Evolutionary conservation across 148 eudicot species (phyloP), one percentile per base, ranked within the genome.

Genomic region (Vaccinium vitisidaea): DNA sequence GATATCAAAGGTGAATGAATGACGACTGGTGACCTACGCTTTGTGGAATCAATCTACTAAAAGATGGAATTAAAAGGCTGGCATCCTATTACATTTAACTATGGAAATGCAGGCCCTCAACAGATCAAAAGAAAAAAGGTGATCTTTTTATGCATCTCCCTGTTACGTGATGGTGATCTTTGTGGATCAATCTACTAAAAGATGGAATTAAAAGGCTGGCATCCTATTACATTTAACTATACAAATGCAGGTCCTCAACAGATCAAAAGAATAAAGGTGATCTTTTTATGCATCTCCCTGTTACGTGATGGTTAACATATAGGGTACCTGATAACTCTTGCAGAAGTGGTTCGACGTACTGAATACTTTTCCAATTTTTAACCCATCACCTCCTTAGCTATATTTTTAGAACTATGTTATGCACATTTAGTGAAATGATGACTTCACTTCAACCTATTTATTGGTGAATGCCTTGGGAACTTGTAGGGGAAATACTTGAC

Each of bases 21-120:
- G 96, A 81, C 93, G 98, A 89, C 90, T 98, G 39, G 88, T 95
- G 82, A 97, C 99, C 58, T 97, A 90, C 83, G 92, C 98, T 32
- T 81, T 87, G 39, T 97, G 98, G 99, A 95, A 92, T 75, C 91
- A 92, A 86, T 88, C 93, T 61, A 87, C 89, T 11, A 70, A n/a
- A n/a, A n/a, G n/a, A n/a, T n/a, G n/a, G n/a, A n/a, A n/a, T n/a
- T n/a, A n/a, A n/a, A n/a, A n/a, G n/a, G n/a, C n/a, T n/a, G n/a
- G n/a, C n/a, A n/a, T n/a, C n/a, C n/a, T n/a, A n/a, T n/a, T n/a
- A n/a, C n/a, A n/a, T n/a, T n/a, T n/a, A n/a, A n/a, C n/a, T n/a
- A n/a, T n/a, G n/a, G n/a, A n/a, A n/a, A n/a, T n/a, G n/a, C n/a
- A n/a, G n/a, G n/a, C n/a, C n/a, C n/a, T n/a, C n/a, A n/a, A n/a